These are phyloP conservation scores for Fusarium dlaminii DNA, from an alignment of 2,329 filamentous ascomycete species.

Conservation along the genomic window DNA sequence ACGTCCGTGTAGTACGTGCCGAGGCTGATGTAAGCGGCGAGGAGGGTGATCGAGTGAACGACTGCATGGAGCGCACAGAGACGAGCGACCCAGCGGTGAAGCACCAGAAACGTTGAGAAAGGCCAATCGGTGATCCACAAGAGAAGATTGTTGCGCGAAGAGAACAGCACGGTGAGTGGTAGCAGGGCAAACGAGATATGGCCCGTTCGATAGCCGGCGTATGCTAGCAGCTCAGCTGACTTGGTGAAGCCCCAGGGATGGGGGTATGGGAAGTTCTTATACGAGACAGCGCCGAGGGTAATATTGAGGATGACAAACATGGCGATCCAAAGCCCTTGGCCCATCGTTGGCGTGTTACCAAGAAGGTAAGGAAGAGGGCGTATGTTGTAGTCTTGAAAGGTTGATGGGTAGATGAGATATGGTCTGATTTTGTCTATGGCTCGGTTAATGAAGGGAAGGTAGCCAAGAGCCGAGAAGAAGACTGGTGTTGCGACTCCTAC, in stretches of 20 bases:
- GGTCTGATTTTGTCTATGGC: no score
- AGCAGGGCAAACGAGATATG: neutral
- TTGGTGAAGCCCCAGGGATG: neutral
- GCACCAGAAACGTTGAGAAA: neutral
- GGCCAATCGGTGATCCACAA: neutral
- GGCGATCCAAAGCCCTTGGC: neutral
- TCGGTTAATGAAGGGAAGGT: neutral
- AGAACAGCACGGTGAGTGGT: neutral
- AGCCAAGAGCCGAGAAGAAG: rapidly evolving
- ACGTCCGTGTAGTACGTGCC: rapidly evolving
- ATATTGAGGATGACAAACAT: neutral
- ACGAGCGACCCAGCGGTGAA: neutral
- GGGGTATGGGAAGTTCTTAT: rapidly evolving
- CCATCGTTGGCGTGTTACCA: rapidly evolving
- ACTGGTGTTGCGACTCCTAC: neutral
- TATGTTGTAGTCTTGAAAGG: neutral
- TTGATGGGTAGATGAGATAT: neutral
- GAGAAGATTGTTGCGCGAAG: neutral
- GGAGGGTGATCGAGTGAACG: neutral
- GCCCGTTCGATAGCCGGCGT: neutral
- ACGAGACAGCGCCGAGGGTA: neutral
- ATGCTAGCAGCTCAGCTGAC: neutral
- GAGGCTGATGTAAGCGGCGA: neutral
- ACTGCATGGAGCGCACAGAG: neutral
- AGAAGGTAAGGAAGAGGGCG: rapidly evolving